Evolutionary conservation across 768 basidiomycete species (phyloP), one percentile per base, ranked within the genome.

Genomic region (Suillus variegatus): DNA sequence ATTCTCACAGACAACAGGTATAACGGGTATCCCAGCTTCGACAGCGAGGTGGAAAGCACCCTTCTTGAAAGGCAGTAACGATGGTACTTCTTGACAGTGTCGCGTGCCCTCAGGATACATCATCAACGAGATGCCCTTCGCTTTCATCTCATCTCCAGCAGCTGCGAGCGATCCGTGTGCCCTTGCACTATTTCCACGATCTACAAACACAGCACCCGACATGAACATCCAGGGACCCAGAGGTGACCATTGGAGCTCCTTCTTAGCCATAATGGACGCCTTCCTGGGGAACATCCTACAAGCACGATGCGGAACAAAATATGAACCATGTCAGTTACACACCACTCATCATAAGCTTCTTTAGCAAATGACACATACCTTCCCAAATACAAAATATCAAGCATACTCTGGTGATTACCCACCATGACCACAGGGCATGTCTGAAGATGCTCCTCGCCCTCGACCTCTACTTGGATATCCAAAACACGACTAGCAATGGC

Each of bases 101-200:
- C 97, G 88, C 13, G 97, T 99, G 38, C 97, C 97, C 80, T 99
- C 97, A 1, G 97, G 94, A 79, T 94, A 99, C 78, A 99, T 88
- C 92, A 94, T 97, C 56, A 99, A 78, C 18, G 94, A 94, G 20
- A 91, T 83, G 67, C 86, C 78, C 44, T 80, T 76, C 40, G 75
- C 70, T 79, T 91, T 92, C 89, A 99, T 93, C 49, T 84, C 81
- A 69, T 91, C 84, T 1, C 90, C 93, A 0, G 94, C 97, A 18
- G 85, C 85, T 61, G 84, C 84, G 62, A 99, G 81, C 13, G 93
- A 93, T 61, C 82, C 83, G 20, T 95, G 79, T 0, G 97, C 97
- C 25, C 82, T 79, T 32, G 85, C 76, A 68, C 84, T 90, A 77
- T 94, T 94, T 58, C 91, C 90, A 62, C 97, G 85, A 79, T 99